Base-by-base conservation (phyloP, 2,329 filamentous ascomycete genomes). In the Fusarium fujikuroi region DNA sequence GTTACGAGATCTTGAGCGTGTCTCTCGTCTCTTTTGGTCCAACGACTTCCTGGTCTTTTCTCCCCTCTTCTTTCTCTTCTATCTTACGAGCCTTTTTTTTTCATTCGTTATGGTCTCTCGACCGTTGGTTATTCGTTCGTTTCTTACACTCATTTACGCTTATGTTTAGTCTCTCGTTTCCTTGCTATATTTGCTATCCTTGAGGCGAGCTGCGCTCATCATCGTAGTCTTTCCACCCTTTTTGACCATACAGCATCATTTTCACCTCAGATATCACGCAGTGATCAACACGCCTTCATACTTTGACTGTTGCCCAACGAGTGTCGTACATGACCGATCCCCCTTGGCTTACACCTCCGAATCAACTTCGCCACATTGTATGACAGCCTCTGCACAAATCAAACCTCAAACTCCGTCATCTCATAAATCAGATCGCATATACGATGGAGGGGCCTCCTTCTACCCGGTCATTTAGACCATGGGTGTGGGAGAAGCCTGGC, bases 121-220 rank as follows among this genome's bases (percentile, higher is more conserved):
- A 69, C 58, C 62, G 72, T 60, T 73, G 65, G 49, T 57, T 60
- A 54, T 69, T 76, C 46, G 58, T 72, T 76, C 46, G 44, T 56
- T 72, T 74, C 75, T 67, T 65, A 59, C 70, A 63, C 47, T 73
- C 67, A 40, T 66, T 69, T 66, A 53, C 18, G 30, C 39, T 61
- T 54, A 30, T 50, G 46, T 59, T 75, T 61, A 49, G 37, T 64
- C 63, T 60, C 32, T 59, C 63, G 69, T 63, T 60, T 53, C 63
- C 66, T 63, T 66, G 36, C 25, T 47, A 43, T 40, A n/a, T 63
- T 61, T 52, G 58, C 30, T 70, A 66, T 68, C 50, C 67, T 59
- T 75, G 62, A 76, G 66, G 76, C 74, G 72, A 75, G 74, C 73
- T 59, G 73, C 66, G 72, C 75, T 76, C 74, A 75, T 76, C 69